Conservation (phyloP, 75 land plant genomes). For the Pseudotsuga menziesii region DNA sequence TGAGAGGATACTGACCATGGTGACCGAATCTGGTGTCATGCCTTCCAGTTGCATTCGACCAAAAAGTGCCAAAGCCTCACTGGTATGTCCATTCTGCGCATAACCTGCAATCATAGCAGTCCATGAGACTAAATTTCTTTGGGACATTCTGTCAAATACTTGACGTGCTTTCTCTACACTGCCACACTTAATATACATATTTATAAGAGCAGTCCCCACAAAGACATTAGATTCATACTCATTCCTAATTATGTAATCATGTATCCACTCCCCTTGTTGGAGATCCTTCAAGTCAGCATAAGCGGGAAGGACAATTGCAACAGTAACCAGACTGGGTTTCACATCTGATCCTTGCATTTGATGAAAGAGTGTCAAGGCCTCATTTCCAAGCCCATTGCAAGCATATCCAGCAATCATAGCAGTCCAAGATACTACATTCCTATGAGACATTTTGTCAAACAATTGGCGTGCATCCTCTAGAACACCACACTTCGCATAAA, state of each 20-base stretch:
- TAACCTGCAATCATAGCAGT: constrained; percentile 58
- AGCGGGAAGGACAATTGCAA: constrained; percentile 11
- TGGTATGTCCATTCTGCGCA: constrained; percentile 33
- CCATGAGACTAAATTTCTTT: constrained; percentile 49
- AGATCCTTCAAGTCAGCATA: background rate
- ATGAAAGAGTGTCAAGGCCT: constrained; percentile 12
- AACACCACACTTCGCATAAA: constrained; percentile 31
- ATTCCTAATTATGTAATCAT: constrained; percentile 27
- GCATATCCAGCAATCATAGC: constrained; percentile 24
- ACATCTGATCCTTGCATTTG: constrained; percentile 17
- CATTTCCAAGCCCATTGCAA: constrained; percentile 12
- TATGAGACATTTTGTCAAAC: constrained; percentile 27
- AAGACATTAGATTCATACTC: constrained; percentile 20
- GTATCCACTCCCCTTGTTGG: constrained; percentile 32
- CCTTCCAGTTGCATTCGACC: constrained; percentile 32
- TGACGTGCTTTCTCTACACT: constrained; percentile 34
- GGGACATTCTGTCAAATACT: constrained; percentile 31
- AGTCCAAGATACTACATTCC: constrained; percentile 34
- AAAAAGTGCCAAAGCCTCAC: constrained; percentile 43
- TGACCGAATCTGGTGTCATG: constrained; percentile 35
- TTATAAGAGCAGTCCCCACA: constrained; percentile 46
- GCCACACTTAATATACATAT: constrained; percentile 76
- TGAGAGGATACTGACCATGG: constrained; percentile 41
- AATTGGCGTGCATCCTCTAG: constrained; percentile 13
- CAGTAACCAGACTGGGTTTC: constrained; percentile 25